Evolutionary conservation across 2,329 filamentous ascomycete species (phyloP).

Genomic region (Endocalyx cinctus): DNA sequence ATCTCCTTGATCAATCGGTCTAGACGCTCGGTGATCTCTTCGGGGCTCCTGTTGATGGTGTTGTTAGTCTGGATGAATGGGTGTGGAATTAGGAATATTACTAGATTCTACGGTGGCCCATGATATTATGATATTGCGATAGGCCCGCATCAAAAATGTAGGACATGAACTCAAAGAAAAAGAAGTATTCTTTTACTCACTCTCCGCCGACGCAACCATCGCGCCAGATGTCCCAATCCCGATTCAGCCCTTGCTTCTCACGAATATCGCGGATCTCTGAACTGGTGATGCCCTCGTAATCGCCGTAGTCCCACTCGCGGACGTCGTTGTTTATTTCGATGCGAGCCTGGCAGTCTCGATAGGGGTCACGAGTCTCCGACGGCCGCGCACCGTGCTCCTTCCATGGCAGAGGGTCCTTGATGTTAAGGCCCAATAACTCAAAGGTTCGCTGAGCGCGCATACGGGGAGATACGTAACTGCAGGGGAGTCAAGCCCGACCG

Average conservation of each 20-base stretch:
- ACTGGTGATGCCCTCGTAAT: conserved; percentile 78
- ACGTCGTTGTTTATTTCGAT: conserved; percentile 68
- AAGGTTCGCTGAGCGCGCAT: conserved; percentile 83
- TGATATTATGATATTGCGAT: too few relatives aligned
- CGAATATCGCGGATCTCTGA: conserved; percentile 59
- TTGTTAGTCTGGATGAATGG: neutral
- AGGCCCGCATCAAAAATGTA: too few relatives aligned
- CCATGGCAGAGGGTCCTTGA: conserved; percentile 69
- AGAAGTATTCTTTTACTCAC: conserved; percentile 41
- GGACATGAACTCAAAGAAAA: neutral
- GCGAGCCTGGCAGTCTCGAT: conserved; percentile 50
- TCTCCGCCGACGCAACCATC: conserved; percentile 84
- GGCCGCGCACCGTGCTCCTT: conserved; percentile 37
- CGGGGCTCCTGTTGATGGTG: conserved; percentile 50
- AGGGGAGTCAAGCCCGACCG: too few relatives aligned
- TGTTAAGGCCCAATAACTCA: conserved; percentile 75
- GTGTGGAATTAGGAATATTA: neutral
- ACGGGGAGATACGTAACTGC: conserved; percentile 79
- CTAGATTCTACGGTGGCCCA: too few relatives aligned
- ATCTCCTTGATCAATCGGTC: conserved; percentile 76
- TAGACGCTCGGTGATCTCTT: conserved; percentile 66
- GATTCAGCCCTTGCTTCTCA: conserved; percentile 50
- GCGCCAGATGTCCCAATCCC: conserved; percentile 80
- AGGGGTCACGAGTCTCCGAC: conserved; percentile 25
- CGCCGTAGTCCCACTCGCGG: conserved; percentile 83